A percentile compares a stretch with the other conserved stretches of the same genome.
These are phyloP conservation scores for Sporisorium graminicola DNA, from an alignment of 1,284 basidiomycete genomes.

Conservation along the genomic window DNA sequence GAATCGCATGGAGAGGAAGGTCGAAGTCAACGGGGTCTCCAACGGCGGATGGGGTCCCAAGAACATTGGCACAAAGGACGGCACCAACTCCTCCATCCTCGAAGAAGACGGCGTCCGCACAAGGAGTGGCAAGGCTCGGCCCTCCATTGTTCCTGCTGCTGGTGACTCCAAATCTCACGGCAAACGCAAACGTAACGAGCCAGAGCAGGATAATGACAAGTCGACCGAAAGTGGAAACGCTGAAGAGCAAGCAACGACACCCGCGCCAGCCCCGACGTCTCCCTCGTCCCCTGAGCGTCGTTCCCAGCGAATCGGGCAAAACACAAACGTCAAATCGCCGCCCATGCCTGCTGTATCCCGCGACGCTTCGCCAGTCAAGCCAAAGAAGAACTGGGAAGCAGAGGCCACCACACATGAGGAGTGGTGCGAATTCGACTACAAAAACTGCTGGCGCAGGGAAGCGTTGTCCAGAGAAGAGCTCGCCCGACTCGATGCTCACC, in stretches of 20 bases:
- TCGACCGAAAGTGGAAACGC: conserved; percentile 10
- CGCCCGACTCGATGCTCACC: conserved; percentile 2
- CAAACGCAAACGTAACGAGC: conserved; percentile 33
- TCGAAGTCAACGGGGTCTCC: conserved; percentile 51
- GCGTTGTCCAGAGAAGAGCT: conserved; percentile 48
- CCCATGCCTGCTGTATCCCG: conserved; percentile 15
- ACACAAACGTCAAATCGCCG: conserved; percentile 13
- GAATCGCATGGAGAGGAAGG: conserved; percentile 62
- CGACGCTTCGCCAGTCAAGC: conserved; percentile 39
- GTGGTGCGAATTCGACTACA: conserved; percentile 64
- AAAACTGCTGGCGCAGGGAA: conserved; percentile 61
- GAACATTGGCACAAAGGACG: conserved; percentile 40
- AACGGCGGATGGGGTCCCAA: conserved; percentile 54
- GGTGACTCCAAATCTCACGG: conserved; percentile 12
- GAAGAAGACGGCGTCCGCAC: conserved; percentile 63
- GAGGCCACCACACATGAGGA: conserved; percentile 56
- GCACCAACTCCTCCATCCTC: conserved; percentile 25
- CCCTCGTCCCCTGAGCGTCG: conserved; percentile 26
- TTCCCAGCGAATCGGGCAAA: conserved; percentile 21
- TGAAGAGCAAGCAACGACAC: conserved; percentile 18
- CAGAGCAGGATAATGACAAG: conserved; percentile 10
- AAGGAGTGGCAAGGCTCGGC: conserved; percentile 51
- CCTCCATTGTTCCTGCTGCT: not conserved
- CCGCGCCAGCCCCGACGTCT: conserved; percentile 12
- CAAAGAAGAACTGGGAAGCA: conserved; percentile 55